Evolutionary conservation across 805 yeast genomes (phyloP).

Genomic region (Wickerhamiella musiphila): DNA sequence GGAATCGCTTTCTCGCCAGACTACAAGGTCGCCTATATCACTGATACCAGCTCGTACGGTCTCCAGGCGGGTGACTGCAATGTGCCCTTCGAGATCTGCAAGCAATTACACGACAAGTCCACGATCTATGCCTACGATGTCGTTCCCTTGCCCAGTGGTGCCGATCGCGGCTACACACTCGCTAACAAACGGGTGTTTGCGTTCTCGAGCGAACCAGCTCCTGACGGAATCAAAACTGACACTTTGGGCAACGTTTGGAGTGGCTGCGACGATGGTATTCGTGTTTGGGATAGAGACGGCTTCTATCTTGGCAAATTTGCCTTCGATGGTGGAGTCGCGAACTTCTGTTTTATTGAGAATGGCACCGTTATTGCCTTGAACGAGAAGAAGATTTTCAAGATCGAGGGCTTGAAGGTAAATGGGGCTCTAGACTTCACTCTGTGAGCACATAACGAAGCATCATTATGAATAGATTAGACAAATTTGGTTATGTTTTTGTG

Average conservation of each 20-base stretch:
- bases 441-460: no score
- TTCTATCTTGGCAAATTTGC: slow-evolving; percentile 15
- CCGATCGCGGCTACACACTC: slow-evolving; percentile 4
- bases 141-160: slow-evolving; percentile 6
- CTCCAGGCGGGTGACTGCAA: neutral
- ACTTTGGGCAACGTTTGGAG: slow-evolving; percentile 16
- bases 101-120: slow-evolving; percentile 4
- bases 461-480: no score
- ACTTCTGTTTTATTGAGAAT: slow-evolving; percentile 16
- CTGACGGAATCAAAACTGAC: slow-evolving; percentile 19
- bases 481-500: no score
- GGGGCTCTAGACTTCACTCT: neutral
- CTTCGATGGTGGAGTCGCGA: slow-evolving; percentile 16
- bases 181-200: slow-evolving; percentile 17
- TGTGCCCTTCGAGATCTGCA: neutral
- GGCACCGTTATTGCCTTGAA: slow-evolving; percentile 14
- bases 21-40: slow-evolving; percentile 30
- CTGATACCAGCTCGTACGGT: slow-evolving; percentile 22
- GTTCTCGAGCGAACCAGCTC: slow-evolving; percentile 15
- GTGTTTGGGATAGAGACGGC: slow-evolving; percentile 18
- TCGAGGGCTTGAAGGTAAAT: neutral
- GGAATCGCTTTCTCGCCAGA: slow-evolving; percentile 43
- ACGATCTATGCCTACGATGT: slow-evolving; percentile 18
- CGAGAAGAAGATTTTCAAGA: slow-evolving; percentile 9
- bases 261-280: slow-evolving; percentile 18